Conservation (phyloP, 2,329 filamentous ascomycete genomes). For the Neoarthrinium moseri region DNA sequence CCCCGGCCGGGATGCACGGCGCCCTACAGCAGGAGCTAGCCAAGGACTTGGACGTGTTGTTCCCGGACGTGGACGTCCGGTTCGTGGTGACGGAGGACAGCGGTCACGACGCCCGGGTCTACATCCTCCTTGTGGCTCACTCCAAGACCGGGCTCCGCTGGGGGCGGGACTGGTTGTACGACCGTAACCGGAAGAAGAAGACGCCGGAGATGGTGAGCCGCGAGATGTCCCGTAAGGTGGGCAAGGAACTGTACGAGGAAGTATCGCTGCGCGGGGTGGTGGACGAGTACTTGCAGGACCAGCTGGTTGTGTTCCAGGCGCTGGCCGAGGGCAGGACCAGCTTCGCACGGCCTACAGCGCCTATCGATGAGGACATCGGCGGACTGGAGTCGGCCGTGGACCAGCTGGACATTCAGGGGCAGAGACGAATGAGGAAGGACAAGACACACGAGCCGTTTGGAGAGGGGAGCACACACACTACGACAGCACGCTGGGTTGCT, state of each 20-base stretch:
- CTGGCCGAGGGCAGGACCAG: conserved; percentile 52
- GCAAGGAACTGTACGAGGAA: conserved; percentile 44
- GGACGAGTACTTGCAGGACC: conserved; percentile 60
- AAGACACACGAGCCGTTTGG: conserved; percentile 51
- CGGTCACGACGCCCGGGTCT: conserved; percentile 48
- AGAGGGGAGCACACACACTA: conserved; percentile 53
- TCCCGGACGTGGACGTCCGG: conserved; percentile 41
- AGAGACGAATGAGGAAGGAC: conserved; percentile 35
- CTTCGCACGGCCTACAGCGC: conserved; percentile 34
- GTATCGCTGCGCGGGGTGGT: conserved; percentile 43
- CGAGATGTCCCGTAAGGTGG: conserved; percentile 44
- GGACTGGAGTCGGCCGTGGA: conserved; percentile 21
- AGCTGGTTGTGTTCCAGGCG: conserved; percentile 59
- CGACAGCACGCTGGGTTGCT: conserved; percentile 60
- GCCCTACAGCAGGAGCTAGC: conserved; percentile 39
- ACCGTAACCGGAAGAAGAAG: conserved; percentile 40
- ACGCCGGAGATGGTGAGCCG: conserved; percentile 28
- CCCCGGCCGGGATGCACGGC: conserved; percentile 42
- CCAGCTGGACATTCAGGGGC: conserved; percentile 12
- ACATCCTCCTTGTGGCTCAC: conserved; percentile 55
- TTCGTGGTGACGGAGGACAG: conserved; percentile 52
- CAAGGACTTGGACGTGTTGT: conserved; percentile 37
- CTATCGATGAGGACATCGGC: conserved; percentile 11
- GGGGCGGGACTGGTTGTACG: conserved; percentile 45
- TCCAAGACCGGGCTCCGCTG: conserved; percentile 44